Evolutionary conservation across 2,329 filamentous ascomycete species (phyloP).

Genomic region (Rhytidhysteron rufulum): DNA sequence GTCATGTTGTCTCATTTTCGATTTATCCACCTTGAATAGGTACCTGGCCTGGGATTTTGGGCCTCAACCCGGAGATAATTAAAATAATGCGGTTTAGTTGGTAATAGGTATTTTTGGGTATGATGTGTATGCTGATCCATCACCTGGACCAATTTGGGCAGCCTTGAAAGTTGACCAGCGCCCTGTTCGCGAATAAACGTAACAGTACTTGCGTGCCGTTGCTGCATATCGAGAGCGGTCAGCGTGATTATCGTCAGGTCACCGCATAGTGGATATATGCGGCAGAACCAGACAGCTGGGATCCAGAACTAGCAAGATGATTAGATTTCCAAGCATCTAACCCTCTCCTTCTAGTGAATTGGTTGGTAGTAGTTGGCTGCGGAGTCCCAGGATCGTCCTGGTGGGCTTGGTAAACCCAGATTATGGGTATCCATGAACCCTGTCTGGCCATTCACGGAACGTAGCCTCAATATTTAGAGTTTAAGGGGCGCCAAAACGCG

Average conservation of each 20-base stretch:
- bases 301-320: not conserved
- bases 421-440: slow-evolving; percentile 12
- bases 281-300: too few species aligned
- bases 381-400: slow-evolving; percentile 15
- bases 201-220: slow-evolving; percentile 15
- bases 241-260: slow-evolving; percentile 18
- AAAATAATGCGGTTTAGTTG: too few species aligned
- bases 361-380: slow-evolving; percentile 6
- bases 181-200: slow-evolving; percentile 19
- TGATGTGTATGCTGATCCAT: slow-evolving; percentile 12
- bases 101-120: too few species aligned
- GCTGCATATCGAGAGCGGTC: slow-evolving; percentile 21
- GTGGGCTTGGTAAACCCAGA: slow-evolving; percentile 9
- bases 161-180: slow-evolving; percentile 12
- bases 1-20: too few species aligned
- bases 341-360: not conserved
- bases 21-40: too few species aligned
- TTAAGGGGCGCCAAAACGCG: too few species aligned
- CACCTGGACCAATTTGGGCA: slow-evolving; percentile 9
- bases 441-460: slow-evolving; percentile 11
- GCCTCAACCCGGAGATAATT: too few species aligned
- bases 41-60: too few species aligned
- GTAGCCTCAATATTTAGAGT: too few species aligned
- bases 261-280: too few species aligned
- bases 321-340: not conserved